phyloP scores from a whole-genome alignment of 805 yeast species.

The Cyberlindnera maclurae region DNA sequence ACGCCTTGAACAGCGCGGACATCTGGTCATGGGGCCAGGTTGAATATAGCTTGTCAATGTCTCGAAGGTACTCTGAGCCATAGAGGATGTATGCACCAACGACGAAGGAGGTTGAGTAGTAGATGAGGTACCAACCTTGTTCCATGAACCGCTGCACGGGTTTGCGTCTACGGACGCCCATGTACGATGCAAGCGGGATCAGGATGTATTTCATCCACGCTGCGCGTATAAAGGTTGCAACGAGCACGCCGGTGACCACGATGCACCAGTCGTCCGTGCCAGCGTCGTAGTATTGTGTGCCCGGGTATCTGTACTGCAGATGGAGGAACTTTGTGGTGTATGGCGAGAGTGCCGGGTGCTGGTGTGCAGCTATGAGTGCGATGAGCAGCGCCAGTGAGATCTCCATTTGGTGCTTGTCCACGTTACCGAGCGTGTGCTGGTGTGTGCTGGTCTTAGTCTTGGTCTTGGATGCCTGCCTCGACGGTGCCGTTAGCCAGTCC shows the following conservation, averaged over 20 bases:
- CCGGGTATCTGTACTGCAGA: slow-evolving; percentile 32
- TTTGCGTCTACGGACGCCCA: slow-evolving; percentile 41
- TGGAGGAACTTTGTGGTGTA: slow-evolving; percentile 31
- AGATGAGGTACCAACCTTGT: slow-evolving; percentile 72
- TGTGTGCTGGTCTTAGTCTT: neutral
- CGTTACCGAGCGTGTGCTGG: slow-evolving; percentile 6
- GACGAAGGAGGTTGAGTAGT: slow-evolving; percentile 47
- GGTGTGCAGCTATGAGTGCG: slow-evolving; percentile 19
- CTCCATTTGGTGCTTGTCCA: slow-evolving; percentile 25
- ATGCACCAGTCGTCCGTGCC: slow-evolving; percentile 49
- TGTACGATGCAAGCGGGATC: slow-evolving; percentile 44
- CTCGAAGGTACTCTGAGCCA: slow-evolving; percentile 50
- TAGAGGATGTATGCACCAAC: slow-evolving; percentile 46
- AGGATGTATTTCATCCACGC: slow-evolving; percentile 51
- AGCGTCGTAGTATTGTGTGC: slow-evolving; percentile 39
- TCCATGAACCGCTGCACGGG: slow-evolving; percentile 70
- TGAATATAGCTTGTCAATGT: slow-evolving; percentile 50
- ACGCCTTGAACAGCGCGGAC: slow-evolving; percentile 47
- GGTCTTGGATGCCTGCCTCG: no score
- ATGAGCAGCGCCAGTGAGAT: slow-evolving; percentile 20
- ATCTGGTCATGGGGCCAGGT: slow-evolving; percentile 73
- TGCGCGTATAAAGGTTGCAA: slow-evolving; percentile 51
- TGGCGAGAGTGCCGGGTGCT: slow-evolving; percentile 22
- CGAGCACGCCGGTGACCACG: slow-evolving; percentile 48
- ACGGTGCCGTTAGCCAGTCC: neutral